A percentile compares a stretch with the other conserved stretches of the same genome.
These are phyloP conservation scores for Pestalotiopsis sp. DNA, from an alignment of 2,329 filamentous ascomycete species.

Conservation along the genomic window DNA sequence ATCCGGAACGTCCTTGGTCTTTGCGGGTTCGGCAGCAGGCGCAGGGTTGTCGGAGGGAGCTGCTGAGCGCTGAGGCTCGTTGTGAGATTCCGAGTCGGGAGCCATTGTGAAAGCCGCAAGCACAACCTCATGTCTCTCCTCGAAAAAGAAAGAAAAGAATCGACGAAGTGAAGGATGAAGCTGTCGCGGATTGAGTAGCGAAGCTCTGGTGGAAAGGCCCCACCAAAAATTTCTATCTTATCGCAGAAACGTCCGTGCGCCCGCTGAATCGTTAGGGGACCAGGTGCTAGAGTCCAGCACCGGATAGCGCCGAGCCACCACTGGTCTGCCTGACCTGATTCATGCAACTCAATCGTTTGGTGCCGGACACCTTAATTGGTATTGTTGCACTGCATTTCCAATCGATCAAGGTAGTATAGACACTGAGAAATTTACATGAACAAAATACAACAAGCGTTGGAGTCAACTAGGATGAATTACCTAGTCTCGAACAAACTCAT, in stretches of 20 bases:
- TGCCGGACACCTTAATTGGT: background rate
- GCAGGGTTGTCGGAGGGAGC: constrained; percentile 13
- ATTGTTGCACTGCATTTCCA: background rate
- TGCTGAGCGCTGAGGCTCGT: constrained; percentile 7
- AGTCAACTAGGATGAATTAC: no score
- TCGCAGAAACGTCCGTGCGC: background rate
- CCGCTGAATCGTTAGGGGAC: background rate
- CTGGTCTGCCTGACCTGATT: background rate
- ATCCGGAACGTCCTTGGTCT: constrained; percentile 17
- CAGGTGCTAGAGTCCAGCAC: background rate
- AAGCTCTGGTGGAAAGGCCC: background rate
- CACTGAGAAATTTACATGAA: no score
- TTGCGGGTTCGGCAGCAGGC: constrained; percentile 13
- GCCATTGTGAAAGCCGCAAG: constrained; percentile 24
- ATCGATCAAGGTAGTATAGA: no score
- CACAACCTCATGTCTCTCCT: constrained; percentile 22
- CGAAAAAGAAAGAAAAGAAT: background rate
- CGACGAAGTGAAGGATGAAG: background rate
- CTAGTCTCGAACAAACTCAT: no score
- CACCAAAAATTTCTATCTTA: constrained; percentile 10
- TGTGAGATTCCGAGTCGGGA: constrained; percentile 17
- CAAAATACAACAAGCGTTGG: no score
- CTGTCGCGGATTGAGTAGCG: background rate
- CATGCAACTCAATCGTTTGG: background rate
- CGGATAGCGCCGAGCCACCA: background rate